Conservation (phyloP, 164 flowering plant genomes). For the Taxillus chinensis region DNA sequence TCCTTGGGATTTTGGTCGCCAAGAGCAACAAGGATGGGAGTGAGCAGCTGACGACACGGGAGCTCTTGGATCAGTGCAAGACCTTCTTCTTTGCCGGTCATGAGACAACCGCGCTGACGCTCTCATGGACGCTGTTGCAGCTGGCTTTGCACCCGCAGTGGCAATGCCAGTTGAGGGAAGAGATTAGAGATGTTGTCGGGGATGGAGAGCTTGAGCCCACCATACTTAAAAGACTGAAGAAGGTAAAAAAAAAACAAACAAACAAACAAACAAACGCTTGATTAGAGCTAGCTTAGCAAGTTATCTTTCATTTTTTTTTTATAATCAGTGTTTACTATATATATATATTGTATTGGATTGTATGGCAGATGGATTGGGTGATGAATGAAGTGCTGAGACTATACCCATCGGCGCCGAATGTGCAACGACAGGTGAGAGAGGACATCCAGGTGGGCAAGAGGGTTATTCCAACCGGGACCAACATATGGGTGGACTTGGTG, state of each 20-base stretch:
- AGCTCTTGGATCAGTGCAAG: constrained; percentile 90
- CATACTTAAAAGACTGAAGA: constrained; percentile 45
- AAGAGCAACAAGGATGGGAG: constrained; percentile 20
- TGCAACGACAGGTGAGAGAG: constrained; percentile 63
- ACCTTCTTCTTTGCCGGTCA: constrained; percentile 90
- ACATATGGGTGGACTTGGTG: constrained; percentile 82
- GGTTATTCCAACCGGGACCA: constrained; percentile 65
- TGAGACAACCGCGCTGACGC: constrained; percentile 74
- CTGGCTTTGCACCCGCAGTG: constrained; percentile 58
- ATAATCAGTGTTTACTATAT: too few species aligned
- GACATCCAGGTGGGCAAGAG: constrained; percentile 48
- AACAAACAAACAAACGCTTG: too few species aligned
- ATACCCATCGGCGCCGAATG: constrained; percentile 77
- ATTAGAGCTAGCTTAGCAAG: too few species aligned
- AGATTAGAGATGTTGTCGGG: constrained; percentile 49
- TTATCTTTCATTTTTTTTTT: too few species aligned
- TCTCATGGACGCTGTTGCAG: constrained; percentile 68
- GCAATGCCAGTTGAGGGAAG: constrained; percentile 66
- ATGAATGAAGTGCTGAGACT: constrained; percentile 68
- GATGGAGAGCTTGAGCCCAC: constrained; percentile 43
- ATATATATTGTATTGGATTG: too few species aligned
- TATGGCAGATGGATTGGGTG: constrained; percentile 76
- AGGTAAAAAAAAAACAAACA: constrained; percentile 35
- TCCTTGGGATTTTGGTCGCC: constrained; percentile 50
- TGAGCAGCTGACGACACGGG: constrained; percentile 29